A percentile compares a stretch with the other conserved stretches of the same genome.
phyloP scores from a whole-genome alignment of 2,329 filamentous ascomycete genomes.

The Colletotrichum sp. region DNA sequence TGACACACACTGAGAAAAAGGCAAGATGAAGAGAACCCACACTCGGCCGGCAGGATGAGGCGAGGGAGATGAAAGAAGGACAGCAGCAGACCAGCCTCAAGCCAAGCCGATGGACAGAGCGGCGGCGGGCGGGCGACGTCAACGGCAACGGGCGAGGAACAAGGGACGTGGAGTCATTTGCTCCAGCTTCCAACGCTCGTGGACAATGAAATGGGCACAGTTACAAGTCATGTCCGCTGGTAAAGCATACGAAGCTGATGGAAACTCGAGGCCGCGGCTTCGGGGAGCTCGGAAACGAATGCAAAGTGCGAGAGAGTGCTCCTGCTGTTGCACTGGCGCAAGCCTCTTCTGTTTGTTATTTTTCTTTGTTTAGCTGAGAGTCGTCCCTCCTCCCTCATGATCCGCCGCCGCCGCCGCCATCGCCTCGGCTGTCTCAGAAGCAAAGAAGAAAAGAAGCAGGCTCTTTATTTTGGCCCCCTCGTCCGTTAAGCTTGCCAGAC shows the following conservation, averaged over 20 bases:
- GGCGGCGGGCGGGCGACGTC: background rate
- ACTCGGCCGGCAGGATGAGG: background rate
- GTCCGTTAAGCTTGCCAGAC: background rate
- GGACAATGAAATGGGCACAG: background rate
- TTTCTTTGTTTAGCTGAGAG: background rate
- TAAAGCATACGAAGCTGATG: background rate
- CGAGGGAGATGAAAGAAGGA: background rate
- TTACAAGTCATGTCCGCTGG: background rate
- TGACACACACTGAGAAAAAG: background rate
- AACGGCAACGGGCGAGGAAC: background rate
- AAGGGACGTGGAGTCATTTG: background rate
- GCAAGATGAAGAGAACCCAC: background rate
- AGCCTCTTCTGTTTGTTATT: conserved; percentile 3
- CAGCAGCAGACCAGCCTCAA: background rate
- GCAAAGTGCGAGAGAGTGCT: background rate
- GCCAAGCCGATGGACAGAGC: background rate
- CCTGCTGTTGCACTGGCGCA: background rate
- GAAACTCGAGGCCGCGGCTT: background rate
- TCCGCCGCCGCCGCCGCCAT: background rate
- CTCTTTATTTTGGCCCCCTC: background rate
- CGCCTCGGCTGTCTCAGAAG: background rate
- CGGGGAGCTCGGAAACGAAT: background rate
- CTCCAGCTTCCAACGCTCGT: background rate
- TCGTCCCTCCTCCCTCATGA: background rate
- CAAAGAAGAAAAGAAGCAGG: background rate